Evolutionary conservation across 345 rosid species (phyloP), one percentile per base, ranked within the genome.

Genomic region (Firmiana major): DNA sequence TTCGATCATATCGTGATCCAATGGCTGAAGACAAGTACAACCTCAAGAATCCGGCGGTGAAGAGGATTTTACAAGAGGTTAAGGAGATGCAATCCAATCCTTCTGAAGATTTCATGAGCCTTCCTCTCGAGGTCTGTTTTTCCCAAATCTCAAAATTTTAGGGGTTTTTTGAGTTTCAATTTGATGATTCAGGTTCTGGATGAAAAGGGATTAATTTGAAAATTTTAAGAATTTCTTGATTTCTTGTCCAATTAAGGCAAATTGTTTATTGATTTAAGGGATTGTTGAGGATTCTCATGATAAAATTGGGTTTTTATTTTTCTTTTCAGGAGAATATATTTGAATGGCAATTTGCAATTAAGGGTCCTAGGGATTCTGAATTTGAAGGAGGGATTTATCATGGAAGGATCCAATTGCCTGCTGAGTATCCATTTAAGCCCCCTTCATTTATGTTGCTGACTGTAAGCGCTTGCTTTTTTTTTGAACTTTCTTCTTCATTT

Each of bases 31-130:
- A 92, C 74, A 90, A 81, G 90, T 96, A 90, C 81, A 96, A 93
- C 73, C 83, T 85, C 74, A 93, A 93, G 85, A 96, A 96, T 80
- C 97, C 97, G 54, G 93, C 94, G 54, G 98, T 96, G 81, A 93
- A 93, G 94, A 88, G 98, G 90, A 93, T 96, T 71, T 78, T 96
- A 80, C 98, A 92, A 92, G 99, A 96, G 89, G 93, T 96, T 67
- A 93, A 93, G 83, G 99, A 93, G 90, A 92, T 93, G 98, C 99
- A 91, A 81, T 92, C 98, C 26, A 91, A 92, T 85, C 99, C 98
- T 0, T 93, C 98, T 38, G 98, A 96, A 73, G 99, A 96, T 89
- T 93, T 96, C 89, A 92, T 85, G 93, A 93, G 97, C 88, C 92
- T 96, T 46, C 98, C 99, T 81, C 93, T 96, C 75, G 98, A 96